Evolutionary conservation across 257 asterid species (phyloP).

Genomic region (Verbena officinalis): DNA sequence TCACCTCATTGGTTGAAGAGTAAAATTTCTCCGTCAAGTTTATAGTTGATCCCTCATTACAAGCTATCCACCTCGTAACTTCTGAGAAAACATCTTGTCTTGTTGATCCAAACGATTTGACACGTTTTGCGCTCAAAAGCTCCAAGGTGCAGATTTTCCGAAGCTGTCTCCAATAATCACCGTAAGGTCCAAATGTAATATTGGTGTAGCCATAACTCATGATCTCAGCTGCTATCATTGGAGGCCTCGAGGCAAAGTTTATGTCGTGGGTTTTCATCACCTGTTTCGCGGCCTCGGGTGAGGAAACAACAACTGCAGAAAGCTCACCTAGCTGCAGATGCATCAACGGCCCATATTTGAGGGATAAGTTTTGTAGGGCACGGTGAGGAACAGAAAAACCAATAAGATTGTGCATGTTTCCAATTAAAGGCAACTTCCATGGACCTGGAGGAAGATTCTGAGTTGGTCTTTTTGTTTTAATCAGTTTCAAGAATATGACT

Average conservation of each 20-base stretch:
- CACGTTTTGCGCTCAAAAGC: constrained; percentile 30
- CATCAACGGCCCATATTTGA: constrained; percentile 39
- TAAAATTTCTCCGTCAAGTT: constrained; percentile 32
- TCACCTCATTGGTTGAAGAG: not conserved
- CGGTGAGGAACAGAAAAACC: constrained; percentile 16
- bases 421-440: constrained; percentile 28
- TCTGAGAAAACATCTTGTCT: constrained; percentile 30
- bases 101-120: constrained; percentile 21
- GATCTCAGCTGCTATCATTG: constrained; percentile 9
- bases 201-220: constrained; percentile 9
- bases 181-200: constrained; percentile 33
- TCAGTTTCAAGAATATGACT: too few relatives aligned
- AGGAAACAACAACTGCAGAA: constrained; percentile 32
- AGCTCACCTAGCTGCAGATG: constrained; percentile 34
- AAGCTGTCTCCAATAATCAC: constrained; percentile 42
- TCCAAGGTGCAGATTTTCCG: constrained; percentile 33
- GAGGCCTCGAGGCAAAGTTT: constrained; percentile 31
- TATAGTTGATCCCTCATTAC: constrained; percentile 19
- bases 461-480: too few relatives aligned
- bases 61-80: constrained; percentile 22
- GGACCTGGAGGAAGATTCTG: constrained; percentile 38
- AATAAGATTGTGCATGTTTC: constrained; percentile 34
- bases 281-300: constrained; percentile 30
- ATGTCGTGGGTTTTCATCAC: constrained; percentile 37
- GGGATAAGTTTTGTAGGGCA: constrained; percentile 24